Base-by-base conservation (phyloP, 176 grass and related monocot genomes). In the Oryza rufipogon region DNA sequence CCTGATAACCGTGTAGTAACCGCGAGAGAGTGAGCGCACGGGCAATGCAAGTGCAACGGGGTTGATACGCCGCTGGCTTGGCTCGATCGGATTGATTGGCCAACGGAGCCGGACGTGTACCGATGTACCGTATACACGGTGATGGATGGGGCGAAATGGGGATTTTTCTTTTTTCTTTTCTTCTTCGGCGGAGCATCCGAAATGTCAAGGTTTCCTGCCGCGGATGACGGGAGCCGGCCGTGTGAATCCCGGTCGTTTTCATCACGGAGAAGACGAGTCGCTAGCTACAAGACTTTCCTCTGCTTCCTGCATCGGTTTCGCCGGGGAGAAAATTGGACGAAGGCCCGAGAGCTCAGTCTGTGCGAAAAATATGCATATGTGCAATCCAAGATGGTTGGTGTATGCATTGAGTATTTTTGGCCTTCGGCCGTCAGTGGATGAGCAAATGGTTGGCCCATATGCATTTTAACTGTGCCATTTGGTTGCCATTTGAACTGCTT, bases 401-500 rank as follows among this genome's bases (percentile, higher is more conserved):
- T 10, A 54, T 77, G 28, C 68, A 38, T 3, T 52, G 7, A 9
- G n/a, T 56, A 20, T 58, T 56, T 56, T 58, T 2, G 20, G 54
- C 20, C 38, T 41, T 20, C n/a, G 20, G 11, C 22, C 47, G 9
- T 47, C n/a, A 32, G 1, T 2, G 2, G 32, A 83, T 56, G 73
- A 79, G 67, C 74, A 88, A 79, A 51, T 41, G 63, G 73, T 51
- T 8, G 72, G 72, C 73, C 74, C 80, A 23, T 1, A 32, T 79
- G 68, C 36, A 32, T 13, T 44, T 32, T 47, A 10, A 34, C 5
- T 26, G 65, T 49, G 70, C 87, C 81, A 84, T 85, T 69, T 89
- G 76, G 47, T 75, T 54, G 33, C 63, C 11, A 14, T 48, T 48
- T 47, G 83, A 85, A 71, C 60, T 56, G 68, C n/a, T 61, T 63